Percentiles rank a stretch among this genome's conserved stretches.
Evolutionary conservation across 2,329 filamentous ascomycete genomes (phyloP).

Genomic region (Zasmidium angulare): DNA sequence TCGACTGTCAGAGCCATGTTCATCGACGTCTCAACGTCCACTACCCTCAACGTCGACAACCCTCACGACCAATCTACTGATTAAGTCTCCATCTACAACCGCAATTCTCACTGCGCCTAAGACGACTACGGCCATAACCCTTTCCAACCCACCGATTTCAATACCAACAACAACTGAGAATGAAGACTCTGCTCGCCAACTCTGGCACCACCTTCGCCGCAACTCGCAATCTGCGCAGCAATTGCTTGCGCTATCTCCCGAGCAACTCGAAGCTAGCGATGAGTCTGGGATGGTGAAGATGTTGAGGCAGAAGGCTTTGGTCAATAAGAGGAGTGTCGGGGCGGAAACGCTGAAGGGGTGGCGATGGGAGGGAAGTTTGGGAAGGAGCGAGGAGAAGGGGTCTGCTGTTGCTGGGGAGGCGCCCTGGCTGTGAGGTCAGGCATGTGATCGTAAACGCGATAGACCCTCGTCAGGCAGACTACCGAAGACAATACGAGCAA

Average conservation of each 20-base stretch:
- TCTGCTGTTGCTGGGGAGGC: constrained; percentile 13
- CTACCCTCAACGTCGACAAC: constrained; percentile 10
- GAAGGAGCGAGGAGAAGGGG: background rate
- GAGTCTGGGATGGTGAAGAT: constrained; percentile 23
- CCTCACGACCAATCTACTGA: background rate
- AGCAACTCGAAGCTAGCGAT: constrained; percentile 28
- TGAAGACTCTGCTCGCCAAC: constrained; percentile 35
- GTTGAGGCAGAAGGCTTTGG: constrained; percentile 35
- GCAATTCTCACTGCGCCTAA: constrained; percentile 18
- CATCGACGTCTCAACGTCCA: background rate
- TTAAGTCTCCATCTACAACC: constrained; percentile 8
- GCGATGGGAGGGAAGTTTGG: constrained; percentile 29
- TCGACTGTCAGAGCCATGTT: too few relatives aligned
- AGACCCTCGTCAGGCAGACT: too few relatives aligned
- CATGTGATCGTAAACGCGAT: background rate
- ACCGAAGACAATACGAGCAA: too few relatives aligned
- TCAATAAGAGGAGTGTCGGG: constrained; percentile 43
- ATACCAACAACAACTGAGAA: too few relatives aligned
- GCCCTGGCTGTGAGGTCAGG: constrained; percentile 27
- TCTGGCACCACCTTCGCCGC: constrained; percentile 42
- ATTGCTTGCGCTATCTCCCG: constrained; percentile 23
- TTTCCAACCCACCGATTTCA: background rate
- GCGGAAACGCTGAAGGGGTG: constrained; percentile 41
- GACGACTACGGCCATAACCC: constrained; percentile 9
- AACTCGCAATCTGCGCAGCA: constrained; percentile 29